These are phyloP conservation scores for Aspergillus pseudoterreus DNA, from an alignment of 2,329 filamentous ascomycete species.

Conservation along the genomic window DNA sequence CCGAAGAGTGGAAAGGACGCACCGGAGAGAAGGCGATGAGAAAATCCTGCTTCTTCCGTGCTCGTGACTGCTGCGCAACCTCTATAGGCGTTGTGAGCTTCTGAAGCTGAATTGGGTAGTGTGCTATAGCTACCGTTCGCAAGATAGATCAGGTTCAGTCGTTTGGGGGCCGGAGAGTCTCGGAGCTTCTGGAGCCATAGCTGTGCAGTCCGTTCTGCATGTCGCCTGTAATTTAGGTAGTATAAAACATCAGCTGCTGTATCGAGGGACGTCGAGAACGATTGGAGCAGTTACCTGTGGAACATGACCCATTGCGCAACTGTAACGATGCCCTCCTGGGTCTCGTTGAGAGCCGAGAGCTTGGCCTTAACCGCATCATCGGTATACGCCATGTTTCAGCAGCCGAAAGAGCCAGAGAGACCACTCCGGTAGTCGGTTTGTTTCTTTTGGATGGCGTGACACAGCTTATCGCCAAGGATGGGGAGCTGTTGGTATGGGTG, in stretches of 20 bases:
- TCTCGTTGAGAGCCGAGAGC: slow-evolving; percentile 92
- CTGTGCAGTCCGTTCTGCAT: slow-evolving; percentile 86
- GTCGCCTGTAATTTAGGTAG: slow-evolving; percentile 58
- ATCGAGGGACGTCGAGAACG: slow-evolving; percentile 10
- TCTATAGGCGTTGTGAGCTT: slow-evolving; percentile 53
- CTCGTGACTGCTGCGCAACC: slow-evolving; percentile 94
- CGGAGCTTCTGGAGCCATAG: slow-evolving; percentile 89
- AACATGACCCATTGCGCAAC: slow-evolving; percentile 99
- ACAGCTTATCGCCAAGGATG: no score
- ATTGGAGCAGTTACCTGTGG: slow-evolving; percentile 64
- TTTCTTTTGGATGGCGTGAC: no score
- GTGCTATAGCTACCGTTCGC: slow-evolving; percentile 69
- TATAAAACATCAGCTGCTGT: slow-evolving; percentile 11
- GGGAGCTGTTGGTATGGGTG: not conserved
- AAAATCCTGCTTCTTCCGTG: slow-evolving; percentile 87
- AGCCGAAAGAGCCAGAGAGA: not conserved
- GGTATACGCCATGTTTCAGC: slow-evolving; percentile 77
- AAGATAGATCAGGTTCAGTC: slow-evolving; percentile 87
- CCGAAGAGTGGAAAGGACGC: slow-evolving; percentile 15
- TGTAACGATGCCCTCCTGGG: slow-evolving; percentile 92
- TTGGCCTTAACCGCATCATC: slow-evolving; percentile 95
- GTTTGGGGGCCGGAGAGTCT: slow-evolving; percentile 79
- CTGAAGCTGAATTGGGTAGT: not conserved
- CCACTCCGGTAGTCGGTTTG: no score
- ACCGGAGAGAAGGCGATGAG: slow-evolving; percentile 82